Evolutionary conservation across 2,329 filamentous ascomycete species (phyloP).

Genomic region (Lachnellula hyalina): DNA sequence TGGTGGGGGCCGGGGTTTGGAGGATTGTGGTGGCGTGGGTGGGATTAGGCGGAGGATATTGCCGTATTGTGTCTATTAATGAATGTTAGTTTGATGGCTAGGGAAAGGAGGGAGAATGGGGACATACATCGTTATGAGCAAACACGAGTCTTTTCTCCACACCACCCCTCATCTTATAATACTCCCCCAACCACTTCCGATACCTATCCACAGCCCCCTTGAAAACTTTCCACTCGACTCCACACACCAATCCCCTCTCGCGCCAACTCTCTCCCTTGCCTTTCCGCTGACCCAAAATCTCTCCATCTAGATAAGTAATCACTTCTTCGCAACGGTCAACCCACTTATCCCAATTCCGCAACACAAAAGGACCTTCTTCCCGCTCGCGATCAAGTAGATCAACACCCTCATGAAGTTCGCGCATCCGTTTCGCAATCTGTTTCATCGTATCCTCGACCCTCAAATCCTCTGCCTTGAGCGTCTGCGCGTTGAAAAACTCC

Average conservation of each 20-base stretch:
- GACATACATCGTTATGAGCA: conserved; percentile 89
- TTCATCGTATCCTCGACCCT: conserved; percentile 77
- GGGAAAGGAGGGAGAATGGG: not conserved
- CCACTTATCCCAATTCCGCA: conserved; percentile 82
- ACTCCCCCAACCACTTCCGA: conserved; percentile 63
- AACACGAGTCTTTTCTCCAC: conserved; percentile 78
- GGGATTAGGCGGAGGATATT: conserved; percentile 78
- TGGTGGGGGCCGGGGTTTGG: conserved; percentile 34
- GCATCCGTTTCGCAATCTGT: conserved; percentile 96
- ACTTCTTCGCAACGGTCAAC: conserved; percentile 51
- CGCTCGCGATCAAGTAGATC: conserved; percentile 76
- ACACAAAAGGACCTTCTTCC: conserved; percentile 74
- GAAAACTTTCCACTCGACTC: conserved; percentile 77
- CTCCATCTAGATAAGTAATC: conserved; percentile 47
- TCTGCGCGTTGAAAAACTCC: conserved; percentile 81
- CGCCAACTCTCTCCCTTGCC: conserved; percentile 52
- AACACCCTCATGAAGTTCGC: conserved; percentile 90
- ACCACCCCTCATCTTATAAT: conserved; percentile 61
- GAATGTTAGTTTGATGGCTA: conserved; percentile 5
- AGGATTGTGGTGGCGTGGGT: conserved; percentile 50
- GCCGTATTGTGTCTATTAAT: conserved; percentile 85
- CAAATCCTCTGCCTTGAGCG: conserved; percentile 71
- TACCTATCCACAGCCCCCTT: conserved; percentile 71
- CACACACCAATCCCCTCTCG: conserved; percentile 70
- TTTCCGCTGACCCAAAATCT: conserved; percentile 43